Base-by-base conservation (phyloP, 1,284 basidiomycete species). In the Cerrena zonata region DNA sequence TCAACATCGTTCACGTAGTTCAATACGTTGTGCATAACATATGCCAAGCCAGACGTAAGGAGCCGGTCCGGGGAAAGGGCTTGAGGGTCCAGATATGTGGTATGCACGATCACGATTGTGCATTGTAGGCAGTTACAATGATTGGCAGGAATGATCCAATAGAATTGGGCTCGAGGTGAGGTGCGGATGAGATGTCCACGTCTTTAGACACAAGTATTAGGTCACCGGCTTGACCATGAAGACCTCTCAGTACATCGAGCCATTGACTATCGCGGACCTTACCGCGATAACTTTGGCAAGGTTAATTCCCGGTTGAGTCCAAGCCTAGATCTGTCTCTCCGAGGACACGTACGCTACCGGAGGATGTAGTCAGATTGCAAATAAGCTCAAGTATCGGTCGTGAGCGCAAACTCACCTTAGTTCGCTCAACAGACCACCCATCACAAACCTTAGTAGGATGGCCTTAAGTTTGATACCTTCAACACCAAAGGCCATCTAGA, bases 201-300 rank as follows among this genome's bases (percentile, higher is more conserved):
- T 97, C 73, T 98, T 98, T 58, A 97, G 76, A 68, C 97, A n/a
- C 95, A 72, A 98, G 94, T 94, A 98, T 97, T 18, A 98, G 80
- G 66, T 98, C 94, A 15, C 94, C 95, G 7, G 94, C 93, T 66
- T 89, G 92, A 58, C 30, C 7, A 34, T 34, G 30, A 7, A 15
- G 7, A 22, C 39, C n/a, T n/a, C 10, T 22, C n/a, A n/a, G n/a
- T n/a, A n/a, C n/a, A n/a, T n/a, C n/a, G n/a, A n/a, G n/a, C n/a
- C 94, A 15, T 94, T 94, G 23, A 94, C 94, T 71, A 98, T 95
- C 4, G 93, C 89, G 13, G 98, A 92, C 30, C 93, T 95, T 10
- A 95, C 94, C 2, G 94, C 94, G 50, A 98, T 91, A 61, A 98
- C 87, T 64, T 97, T 97, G 3, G 94, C 94, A 2, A 97, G 90